Evolutionary conservation across 2,329 filamentous ascomycete species (phyloP), one percentile per base, ranked within the genome.

Genomic region (Fusarium brevicatenulatum): DNA sequence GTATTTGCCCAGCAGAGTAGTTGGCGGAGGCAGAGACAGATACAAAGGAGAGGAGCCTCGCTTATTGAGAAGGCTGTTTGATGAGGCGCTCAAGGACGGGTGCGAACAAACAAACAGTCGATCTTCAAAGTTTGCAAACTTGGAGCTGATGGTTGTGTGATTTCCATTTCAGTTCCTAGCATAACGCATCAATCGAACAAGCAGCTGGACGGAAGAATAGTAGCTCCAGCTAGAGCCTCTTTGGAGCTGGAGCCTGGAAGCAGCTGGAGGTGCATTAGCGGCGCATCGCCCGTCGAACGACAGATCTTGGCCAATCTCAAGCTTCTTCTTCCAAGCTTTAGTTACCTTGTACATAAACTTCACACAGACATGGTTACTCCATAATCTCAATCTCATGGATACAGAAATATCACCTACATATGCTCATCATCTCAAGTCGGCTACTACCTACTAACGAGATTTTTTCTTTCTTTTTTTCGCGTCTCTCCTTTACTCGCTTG

Each of bases 141-240:
- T 47, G 23, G 50, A 46, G 32, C 43, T 65, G 40, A 52, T 63
- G 61, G 36, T 21, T 32, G 57, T 54, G 39, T 54, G 19, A n/a
- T 39, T 37, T 19, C 50, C 34, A 28, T 37, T 54, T 37, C 49
- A 32, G 43, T 39, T 21, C 25, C 34, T 36, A 55, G 40, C 50
- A 56, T 42, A 63, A 42, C 53, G 36, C 46, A 43, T 62, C 49
- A 55, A 47, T 42, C 57, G 65, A 62, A 39, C 52, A 66, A 71
- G 52, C 65, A 64, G 61, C 72, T 68, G 57, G 62, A 68, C 69
- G 72, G 72, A 73, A 75, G 28, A 75, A 75, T 36, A 69, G 72
- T 66, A 73, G 72, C 72, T 75, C 72, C 72, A 69, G 66, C 64
- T 66, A 61, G 59, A 71, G 69, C 63, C 58, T 68, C 69, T 52